A percentile compares a stretch with the other conserved stretches of the same genome.
Conservation (phyloP, 2,329 filamentous ascomycete genomes). For the Pestalotiopsis sp. region DNA sequence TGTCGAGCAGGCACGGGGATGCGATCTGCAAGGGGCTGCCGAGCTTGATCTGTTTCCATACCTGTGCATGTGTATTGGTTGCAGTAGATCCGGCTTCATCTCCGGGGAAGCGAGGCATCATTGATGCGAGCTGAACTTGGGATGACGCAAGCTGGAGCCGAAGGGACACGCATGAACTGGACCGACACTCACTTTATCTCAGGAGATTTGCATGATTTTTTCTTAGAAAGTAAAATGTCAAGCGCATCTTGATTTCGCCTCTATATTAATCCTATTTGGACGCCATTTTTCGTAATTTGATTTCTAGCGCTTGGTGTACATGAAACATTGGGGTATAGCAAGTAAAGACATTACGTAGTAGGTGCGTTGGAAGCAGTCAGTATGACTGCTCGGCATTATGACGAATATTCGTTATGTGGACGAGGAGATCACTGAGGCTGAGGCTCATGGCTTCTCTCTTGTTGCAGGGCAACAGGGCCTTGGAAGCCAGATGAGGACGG, state of each 20-base stretch:
- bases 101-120: not conserved
- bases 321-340: conserved; percentile 16
- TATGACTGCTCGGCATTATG: not conserved
- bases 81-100: not conserved
- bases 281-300: not conserved
- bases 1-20: not conserved
- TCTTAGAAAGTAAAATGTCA: not conserved
- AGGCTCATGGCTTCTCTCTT: not conserved
- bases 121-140: not conserved
- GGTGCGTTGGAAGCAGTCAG: conserved; percentile 6
- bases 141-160: not conserved
- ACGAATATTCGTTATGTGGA: not conserved
- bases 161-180: not conserved
- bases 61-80: not conserved
- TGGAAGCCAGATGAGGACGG: conserved; percentile 49
- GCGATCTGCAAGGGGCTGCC: not conserved
- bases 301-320: conserved; percentile 7
- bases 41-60: not conserved
- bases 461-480: conserved; percentile 50
- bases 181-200: not conserved
- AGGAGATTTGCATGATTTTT: not conserved
- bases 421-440: not conserved
- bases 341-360: conserved; percentile 18
- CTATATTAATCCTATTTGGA: not conserved
- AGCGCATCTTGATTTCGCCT: not conserved